Evolutionary conservation across 257 asterid genomes (phyloP).

Genomic region (Nicotiana sylvestris): DNA sequence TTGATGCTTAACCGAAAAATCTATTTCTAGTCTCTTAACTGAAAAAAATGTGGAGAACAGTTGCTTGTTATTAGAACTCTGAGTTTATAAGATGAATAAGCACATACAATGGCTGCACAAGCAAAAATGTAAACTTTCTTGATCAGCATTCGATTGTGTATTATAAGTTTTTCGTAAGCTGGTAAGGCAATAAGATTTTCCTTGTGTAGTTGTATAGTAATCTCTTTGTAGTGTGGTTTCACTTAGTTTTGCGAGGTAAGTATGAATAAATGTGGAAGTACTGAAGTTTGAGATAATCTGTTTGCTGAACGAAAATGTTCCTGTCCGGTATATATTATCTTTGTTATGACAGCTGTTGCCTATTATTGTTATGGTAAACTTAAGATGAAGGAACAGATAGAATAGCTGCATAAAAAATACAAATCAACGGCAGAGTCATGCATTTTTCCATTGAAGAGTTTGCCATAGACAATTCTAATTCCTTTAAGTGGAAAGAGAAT

Average conservation of each 20-base stretch:
- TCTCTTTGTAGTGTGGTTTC: background rate
- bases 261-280: background rate
- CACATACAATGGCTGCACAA: background rate
- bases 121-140: background rate
- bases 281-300: background rate
- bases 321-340: background rate
- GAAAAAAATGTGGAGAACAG: too few relatives aligned
- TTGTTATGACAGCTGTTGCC: background rate
- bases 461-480: background rate
- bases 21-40: background rate
- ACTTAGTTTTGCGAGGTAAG: background rate
- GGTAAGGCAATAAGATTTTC: background rate
- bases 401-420: background rate
- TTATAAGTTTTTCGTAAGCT: background rate
- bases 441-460: background rate
- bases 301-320: background rate
- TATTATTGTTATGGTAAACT: background rate
- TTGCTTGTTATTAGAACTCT: background rate
- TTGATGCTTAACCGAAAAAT: background rate
- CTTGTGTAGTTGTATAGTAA: background rate
- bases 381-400: background rate
- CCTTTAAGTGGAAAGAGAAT: background rate
- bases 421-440: background rate
- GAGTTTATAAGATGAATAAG: background rate
- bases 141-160: background rate